phyloP scores from a whole-genome alignment of 805 yeast genomes.

The Maudiozyma bulderi region DNA sequence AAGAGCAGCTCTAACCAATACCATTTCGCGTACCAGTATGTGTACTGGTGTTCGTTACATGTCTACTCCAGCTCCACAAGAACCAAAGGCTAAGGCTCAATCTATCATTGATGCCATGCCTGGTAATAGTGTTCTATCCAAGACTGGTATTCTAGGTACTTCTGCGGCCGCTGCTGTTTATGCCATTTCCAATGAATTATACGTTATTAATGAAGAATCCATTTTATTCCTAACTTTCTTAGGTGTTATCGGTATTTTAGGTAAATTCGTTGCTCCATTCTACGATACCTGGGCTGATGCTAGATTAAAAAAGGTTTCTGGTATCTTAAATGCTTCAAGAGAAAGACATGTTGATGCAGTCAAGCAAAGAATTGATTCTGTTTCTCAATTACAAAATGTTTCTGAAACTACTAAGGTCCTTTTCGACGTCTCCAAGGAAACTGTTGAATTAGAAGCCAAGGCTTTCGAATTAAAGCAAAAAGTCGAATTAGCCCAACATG shows the following conservation, averaged over 20 bases:
- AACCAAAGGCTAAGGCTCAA: slow-evolving; percentile 85
- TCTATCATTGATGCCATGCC: slow-evolving; percentile 88
- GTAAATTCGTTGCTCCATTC: slow-evolving; percentile 87
- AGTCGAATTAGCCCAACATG: slow-evolving; percentile 79
- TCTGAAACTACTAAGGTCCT: slow-evolving; percentile 83
- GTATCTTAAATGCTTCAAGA: slow-evolving; percentile 79
- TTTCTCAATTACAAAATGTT: slow-evolving; percentile 83
- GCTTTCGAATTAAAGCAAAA: slow-evolving; percentile 88
- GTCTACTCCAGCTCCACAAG: slow-evolving; percentile 72
- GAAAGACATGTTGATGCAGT: slow-evolving; percentile 86
- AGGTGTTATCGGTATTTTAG: slow-evolving; percentile 63
- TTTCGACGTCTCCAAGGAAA: slow-evolving; percentile 91
- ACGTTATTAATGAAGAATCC: slow-evolving; percentile 91
- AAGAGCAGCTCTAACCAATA: slow-evolving; percentile 17
- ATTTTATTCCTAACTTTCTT: slow-evolving; percentile 72
- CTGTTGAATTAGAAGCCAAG: slow-evolving; percentile 91
- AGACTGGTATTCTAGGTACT: slow-evolving; percentile 93
- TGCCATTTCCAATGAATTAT: slow-evolving; percentile 87
- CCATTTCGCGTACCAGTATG: slow-evolving; percentile 15
- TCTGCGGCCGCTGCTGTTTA: slow-evolving; percentile 89
- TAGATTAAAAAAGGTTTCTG: slow-evolving; percentile 71
- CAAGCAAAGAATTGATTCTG: slow-evolving; percentile 81
- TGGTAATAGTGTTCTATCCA: slow-evolving; percentile 77
- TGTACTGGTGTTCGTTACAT: slow-evolving; percentile 45
- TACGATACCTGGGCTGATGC: slow-evolving; percentile 91